Percentiles rank a stretch among this genome's conserved stretches.
phyloP scores from a whole-genome alignment of 1,284 basidiomycete genomes.

The Ustilago esculenta region DNA sequence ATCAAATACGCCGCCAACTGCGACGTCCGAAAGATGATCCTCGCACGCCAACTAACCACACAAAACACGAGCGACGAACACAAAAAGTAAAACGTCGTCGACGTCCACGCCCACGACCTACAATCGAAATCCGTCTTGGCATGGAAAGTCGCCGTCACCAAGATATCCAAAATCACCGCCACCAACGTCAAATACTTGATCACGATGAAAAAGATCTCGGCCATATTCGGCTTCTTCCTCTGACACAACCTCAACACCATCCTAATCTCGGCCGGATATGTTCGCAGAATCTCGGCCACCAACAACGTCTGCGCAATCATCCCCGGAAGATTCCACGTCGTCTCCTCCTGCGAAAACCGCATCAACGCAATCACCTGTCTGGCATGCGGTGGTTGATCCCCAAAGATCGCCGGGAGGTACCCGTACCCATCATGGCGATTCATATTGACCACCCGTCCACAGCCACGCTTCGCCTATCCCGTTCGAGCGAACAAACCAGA shows the following conservation, averaged over 20 bases:
- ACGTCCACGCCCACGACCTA: conserved; percentile 34
- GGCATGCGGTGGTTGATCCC: conserved; percentile 4
- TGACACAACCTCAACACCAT: conserved; percentile 22
- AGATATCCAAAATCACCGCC: conserved; percentile 23
- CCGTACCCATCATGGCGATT: conserved; percentile 37
- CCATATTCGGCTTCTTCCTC: conserved; percentile 41
- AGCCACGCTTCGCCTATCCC: background rate
- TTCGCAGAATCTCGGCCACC: conserved; percentile 35
- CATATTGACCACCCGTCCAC: conserved; percentile 15
- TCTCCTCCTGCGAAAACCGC: conserved; percentile 19
- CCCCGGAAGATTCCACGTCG: conserved; percentile 32
- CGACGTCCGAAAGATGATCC: conserved; percentile 34
- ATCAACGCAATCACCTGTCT: conserved; percentile 28
- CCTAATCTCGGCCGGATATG: conserved; percentile 34
- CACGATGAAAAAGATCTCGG: conserved; percentile 43
- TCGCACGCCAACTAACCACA: conserved; percentile 35
- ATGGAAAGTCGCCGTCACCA: conserved; percentile 31
- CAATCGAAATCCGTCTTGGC: conserved; percentile 21
- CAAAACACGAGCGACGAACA: conserved; percentile 37
- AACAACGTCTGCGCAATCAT: conserved; percentile 36
- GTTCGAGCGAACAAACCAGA: no score
- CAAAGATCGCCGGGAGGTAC: conserved; percentile 25
- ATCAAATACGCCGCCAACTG: conserved; percentile 7
- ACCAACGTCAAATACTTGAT: conserved; percentile 43
- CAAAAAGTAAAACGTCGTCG: conserved; percentile 32